Evolutionary conservation across 805 yeast species (phyloP).

Genomic region (Yamadazyma nakazawae): DNA sequence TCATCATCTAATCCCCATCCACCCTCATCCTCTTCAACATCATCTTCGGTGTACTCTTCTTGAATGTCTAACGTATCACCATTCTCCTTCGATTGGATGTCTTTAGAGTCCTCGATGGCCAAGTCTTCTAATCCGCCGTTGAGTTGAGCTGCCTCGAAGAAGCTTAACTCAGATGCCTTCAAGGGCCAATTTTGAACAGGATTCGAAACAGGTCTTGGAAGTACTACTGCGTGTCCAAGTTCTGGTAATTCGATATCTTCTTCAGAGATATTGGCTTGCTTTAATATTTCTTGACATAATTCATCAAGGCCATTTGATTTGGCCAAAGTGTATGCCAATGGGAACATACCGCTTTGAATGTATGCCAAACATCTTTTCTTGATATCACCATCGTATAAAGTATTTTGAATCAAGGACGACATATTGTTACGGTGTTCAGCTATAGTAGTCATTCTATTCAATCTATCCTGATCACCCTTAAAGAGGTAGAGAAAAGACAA

Average conservation of each 20-base stretch:
- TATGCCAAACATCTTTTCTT: conserved; percentile 73
- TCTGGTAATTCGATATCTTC: conserved; percentile 65
- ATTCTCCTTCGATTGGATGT: conserved; percentile 15
- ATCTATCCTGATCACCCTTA: conserved; percentile 75
- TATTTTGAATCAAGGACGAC: conserved; percentile 77
- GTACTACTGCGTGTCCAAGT: conserved; percentile 36
- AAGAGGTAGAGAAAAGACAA: conserved; percentile 82
- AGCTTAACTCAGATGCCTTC: conserved; percentile 65
- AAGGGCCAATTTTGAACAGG: conserved; percentile 77
- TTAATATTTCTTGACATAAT: conserved; percentile 67
- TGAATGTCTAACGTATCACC: conserved; percentile 22
- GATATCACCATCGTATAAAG: conserved; percentile 70
- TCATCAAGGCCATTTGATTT: conserved; percentile 78
- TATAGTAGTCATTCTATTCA: conserved; percentile 81
- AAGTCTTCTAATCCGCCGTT: conserved; percentile 70
- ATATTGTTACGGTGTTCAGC: conserved; percentile 85
- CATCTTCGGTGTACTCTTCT: conserved; percentile 45
- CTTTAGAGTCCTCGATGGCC: conserved; percentile 39
- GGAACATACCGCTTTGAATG: conserved; percentile 73
- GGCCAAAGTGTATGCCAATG: conserved; percentile 92
- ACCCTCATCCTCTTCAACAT: conserved; percentile 55
- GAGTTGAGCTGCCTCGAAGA: conserved; percentile 73
- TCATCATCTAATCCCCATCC: conserved; percentile 86
- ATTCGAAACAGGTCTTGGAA: conserved; percentile 47
- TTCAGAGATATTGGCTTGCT: conserved; percentile 62